phyloP scores from a whole-genome alignment of 768 basidiomycete species.

The Macrocybe gigantea region DNA sequence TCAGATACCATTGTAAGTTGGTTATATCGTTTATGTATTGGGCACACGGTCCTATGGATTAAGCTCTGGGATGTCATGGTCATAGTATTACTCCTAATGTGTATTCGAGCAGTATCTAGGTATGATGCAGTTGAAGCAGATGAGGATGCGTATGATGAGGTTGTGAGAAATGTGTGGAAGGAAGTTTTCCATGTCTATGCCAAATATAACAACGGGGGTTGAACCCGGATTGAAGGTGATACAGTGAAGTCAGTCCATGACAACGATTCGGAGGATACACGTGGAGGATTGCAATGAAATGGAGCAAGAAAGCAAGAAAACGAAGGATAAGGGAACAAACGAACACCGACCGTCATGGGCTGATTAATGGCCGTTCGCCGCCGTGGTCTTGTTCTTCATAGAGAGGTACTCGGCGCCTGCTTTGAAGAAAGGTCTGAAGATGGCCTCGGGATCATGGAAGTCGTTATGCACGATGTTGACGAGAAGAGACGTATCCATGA shows the following conservation, averaged over 20 bases:
- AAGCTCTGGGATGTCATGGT: too few species aligned
- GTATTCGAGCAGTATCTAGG: slow-evolving; percentile 17
- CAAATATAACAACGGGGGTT: slow-evolving; percentile 61
- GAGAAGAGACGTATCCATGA: slow-evolving; percentile 80
- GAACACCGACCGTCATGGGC: slow-evolving; percentile 9
- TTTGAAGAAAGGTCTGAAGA: slow-evolving; percentile 83
- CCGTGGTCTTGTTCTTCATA: slow-evolving; percentile 26
- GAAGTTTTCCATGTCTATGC: slow-evolving; percentile 14
- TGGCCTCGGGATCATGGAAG: slow-evolving; percentile 78
- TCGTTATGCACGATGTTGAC: slow-evolving; percentile 98
- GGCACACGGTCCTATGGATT: too few species aligned
- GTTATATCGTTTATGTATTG: too few species aligned
- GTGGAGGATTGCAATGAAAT: slow-evolving; percentile 13
- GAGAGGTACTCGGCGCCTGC: slow-evolving; percentile 59
- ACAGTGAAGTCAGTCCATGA: too few species aligned
- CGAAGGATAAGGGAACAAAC: slow-evolving; percentile 7
- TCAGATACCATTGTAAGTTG: background rate
- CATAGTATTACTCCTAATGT: background rate
- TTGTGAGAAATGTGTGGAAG: slow-evolving; percentile 10
- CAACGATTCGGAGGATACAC: too few species aligned
- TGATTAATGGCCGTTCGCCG: slow-evolving; percentile 34
- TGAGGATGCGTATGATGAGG: slow-evolving; percentile 31
- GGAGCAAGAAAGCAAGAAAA: slow-evolving; percentile 13
- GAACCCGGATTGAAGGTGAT: slow-evolving; percentile 59
- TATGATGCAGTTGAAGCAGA: slow-evolving; percentile 49